Conservation (phyloP, 1,284 basidiomycete species). For the Rhodotorula sp. region DNA sequence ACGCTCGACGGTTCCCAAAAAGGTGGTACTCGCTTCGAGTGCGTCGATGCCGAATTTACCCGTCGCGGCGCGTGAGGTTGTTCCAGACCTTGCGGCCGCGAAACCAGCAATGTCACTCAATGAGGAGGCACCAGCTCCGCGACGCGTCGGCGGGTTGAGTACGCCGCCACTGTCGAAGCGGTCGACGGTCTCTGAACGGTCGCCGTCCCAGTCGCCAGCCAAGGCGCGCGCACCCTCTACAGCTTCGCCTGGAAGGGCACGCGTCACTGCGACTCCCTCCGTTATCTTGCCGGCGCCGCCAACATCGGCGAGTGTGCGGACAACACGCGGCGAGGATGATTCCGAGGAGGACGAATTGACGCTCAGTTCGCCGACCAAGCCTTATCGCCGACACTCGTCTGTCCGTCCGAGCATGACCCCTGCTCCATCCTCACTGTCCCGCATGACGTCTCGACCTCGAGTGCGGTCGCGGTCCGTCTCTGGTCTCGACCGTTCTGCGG, state of each 20-base stretch:
- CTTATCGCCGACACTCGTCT: background rate
- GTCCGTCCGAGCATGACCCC: background rate
- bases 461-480: background rate
- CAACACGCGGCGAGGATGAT: background rate
- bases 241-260: background rate
- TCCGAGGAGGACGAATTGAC: constrained; percentile 2
- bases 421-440: background rate
- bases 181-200: background rate
- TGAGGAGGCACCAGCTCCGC: background rate
- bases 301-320: background rate
- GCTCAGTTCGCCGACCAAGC: background rate
- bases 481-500: background rate
- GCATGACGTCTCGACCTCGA: background rate
- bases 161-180: constrained; percentile 11
- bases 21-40: background rate
- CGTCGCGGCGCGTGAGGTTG: background rate
- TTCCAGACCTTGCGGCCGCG: too few relatives aligned
- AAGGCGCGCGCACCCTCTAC: too few relatives aligned
- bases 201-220: background rate
- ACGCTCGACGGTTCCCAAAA: background rate
- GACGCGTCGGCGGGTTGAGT: background rate
- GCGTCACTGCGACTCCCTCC: background rate
- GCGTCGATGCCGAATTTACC: background rate
- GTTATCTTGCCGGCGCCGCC: constrained; percentile 3
- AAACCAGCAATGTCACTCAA: too few relatives aligned